Percentiles rank a stretch among this genome's conserved stretches.
These are phyloP conservation scores for Candida germanica DNA, from an alignment of 805 yeast species.

Conservation along the genomic window DNA sequence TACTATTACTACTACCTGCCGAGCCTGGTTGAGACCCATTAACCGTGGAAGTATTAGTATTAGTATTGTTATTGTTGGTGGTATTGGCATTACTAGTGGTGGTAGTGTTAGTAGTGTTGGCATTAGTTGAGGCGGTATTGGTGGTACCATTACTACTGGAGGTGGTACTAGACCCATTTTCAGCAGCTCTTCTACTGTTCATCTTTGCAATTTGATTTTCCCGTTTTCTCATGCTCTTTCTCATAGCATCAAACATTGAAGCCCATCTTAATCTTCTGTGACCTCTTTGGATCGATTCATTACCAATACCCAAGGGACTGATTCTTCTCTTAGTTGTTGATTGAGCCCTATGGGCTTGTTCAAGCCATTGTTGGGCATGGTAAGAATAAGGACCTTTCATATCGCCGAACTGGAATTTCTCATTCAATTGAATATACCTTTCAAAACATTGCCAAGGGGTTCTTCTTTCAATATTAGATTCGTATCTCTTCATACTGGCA, in stretches of 20 bases:
- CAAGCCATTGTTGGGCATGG: slow-evolving; percentile 87
- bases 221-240: slow-evolving; percentile 85
- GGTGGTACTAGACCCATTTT: background rate
- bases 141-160: background rate
- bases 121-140: slow-evolving; percentile 2
- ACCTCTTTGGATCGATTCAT: slow-evolving; percentile 90
- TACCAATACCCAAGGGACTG: slow-evolving; percentile 90
- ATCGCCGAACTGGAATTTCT: slow-evolving; percentile 80
- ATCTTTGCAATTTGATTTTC: slow-evolving; percentile 55
- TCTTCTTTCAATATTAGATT: slow-evolving; percentile 87
- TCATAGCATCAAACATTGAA: slow-evolving; percentile 92
- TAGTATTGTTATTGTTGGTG: slow-evolving; percentile 3
- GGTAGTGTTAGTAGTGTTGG: background rate
- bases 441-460: slow-evolving; percentile 99
- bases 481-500: slow-evolving; percentile 56
- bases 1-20: slow-evolving; percentile 14
- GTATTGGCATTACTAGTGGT: background rate
- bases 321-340: slow-evolving; percentile 84
- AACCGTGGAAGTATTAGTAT: slow-evolving; percentile 1
- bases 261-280: slow-evolving; percentile 93
- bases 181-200: slow-evolving; percentile 19
- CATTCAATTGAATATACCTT: slow-evolving; percentile 88
- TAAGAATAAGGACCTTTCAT: slow-evolving; percentile 84
- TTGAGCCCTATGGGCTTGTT: slow-evolving; percentile 85
- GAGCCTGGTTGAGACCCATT: no score